These are phyloP conservation scores for Xylaria sp. DNA, from an alignment of 2,329 filamentous ascomycete species.

Conservation along the genomic window DNA sequence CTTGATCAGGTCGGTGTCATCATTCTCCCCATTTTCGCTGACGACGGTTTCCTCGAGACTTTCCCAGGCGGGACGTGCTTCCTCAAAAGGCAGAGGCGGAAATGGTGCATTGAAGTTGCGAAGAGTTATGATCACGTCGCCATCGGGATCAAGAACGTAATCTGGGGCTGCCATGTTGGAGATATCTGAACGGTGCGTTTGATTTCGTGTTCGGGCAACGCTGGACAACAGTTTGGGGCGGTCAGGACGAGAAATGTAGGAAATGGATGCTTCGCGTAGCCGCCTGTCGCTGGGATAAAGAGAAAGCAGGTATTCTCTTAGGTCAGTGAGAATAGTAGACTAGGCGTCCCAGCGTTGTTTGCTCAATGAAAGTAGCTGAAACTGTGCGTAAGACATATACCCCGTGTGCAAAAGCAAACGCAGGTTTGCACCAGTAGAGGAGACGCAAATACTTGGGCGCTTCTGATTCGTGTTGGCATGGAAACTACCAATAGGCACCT, in stretches of 20 bases:
- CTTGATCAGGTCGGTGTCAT: neutral
- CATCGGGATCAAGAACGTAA: slow-evolving; percentile 15
- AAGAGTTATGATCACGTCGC: slow-evolving; percentile 21
- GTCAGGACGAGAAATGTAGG: neutral
- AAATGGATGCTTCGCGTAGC: neutral
- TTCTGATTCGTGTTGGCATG: too few relatives aligned
- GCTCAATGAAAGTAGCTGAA: too few relatives aligned
- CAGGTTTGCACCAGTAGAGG: too few relatives aligned
- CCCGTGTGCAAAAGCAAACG: too few relatives aligned
- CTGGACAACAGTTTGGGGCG: neutral
- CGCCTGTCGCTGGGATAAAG: neutral
- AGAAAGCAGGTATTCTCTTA: neutral
- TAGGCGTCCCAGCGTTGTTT: neutral
- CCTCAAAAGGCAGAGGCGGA: neutral
- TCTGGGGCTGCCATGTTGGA: neutral
- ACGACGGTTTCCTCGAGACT: neutral
- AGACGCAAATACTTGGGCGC: too few relatives aligned
- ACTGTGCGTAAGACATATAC: too few relatives aligned
- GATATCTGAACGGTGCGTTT: neutral
- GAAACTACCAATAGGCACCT: too few relatives aligned
- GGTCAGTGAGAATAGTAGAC: neutral
- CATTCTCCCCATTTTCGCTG: neutral
- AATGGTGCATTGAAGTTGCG: slow-evolving; percentile 11
- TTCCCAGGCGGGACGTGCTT: neutral
- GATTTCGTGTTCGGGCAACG: too few relatives aligned